Evolutionary conservation across 441 rosid species (phyloP), one percentile per base, ranked within the genome.

Genomic region (Gossypium davidsonii): DNA sequence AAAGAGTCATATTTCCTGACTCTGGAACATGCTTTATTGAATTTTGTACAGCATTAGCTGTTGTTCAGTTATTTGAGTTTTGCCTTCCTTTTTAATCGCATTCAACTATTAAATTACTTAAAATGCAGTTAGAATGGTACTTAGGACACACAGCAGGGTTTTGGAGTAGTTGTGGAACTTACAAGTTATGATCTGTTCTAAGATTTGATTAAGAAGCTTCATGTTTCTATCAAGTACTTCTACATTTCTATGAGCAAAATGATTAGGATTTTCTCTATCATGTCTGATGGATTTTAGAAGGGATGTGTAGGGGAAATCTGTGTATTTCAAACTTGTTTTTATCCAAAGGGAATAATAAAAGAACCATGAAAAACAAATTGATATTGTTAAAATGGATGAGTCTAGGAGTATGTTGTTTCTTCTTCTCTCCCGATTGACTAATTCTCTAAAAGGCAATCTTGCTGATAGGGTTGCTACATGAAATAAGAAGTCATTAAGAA

Each of bases 181-280:
- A 67, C 34, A 15, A 31, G 46, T 17, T 52, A 28, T 51, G 52
- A 15, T 68, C 46, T 52, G 17, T 52, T 17, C 56, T 17, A 5
- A 52, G 48, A 4, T 51, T 51, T n/a, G 72, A 52, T 70, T 56
- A 70, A 53, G 63, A 70, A 70, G 52, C 52, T 70, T 56, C 17
- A 18, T 52, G 6, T 69, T 52, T 31, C 28, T 10, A 15, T 49
- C 59, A 14, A 28, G 23, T 51, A 23, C 14, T 46, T 48, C 15
- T 6, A 66, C 34, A 21, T 21, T 66, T 44, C 8, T 61, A 15
- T 34, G 63, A 66, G 39, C 23, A 39, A 52, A 25, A 67, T 25
- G n/a, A 51, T 14, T 8, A 20, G 37, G 42, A 58, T 51, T 25
- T 51, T 49, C 26, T 51, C n/a, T 3, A 6, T n/a, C 9, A 3